Conservation (phyloP, 805 yeast genomes). For the Candida caryicola region DNA sequence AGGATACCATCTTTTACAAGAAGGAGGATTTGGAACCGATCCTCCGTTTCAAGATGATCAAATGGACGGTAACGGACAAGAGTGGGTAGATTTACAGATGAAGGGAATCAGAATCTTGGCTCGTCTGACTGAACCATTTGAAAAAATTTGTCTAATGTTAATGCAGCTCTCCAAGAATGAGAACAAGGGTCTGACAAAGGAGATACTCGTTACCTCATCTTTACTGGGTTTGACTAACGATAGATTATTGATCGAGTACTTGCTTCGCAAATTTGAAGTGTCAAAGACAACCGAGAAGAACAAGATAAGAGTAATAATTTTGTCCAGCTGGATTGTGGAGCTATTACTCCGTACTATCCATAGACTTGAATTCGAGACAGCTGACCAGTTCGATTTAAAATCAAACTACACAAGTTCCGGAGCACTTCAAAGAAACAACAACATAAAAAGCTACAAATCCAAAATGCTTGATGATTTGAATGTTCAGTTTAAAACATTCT, state of each 20-base stretch:
- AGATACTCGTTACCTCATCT: slow-evolving; percentile 1
- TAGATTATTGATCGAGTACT: slow-evolving; percentile 31
- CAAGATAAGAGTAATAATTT: slow-evolving; percentile 37
- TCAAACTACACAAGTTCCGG: not conserved
- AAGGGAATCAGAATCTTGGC: slow-evolving; percentile 51
- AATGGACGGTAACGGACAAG: slow-evolving; percentile 6
- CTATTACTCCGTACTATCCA: slow-evolving; percentile 48
- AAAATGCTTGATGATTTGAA: slow-evolving; percentile 3
- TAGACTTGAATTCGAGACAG: slow-evolving; percentile 34
- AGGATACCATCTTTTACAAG: slow-evolving; percentile 45
- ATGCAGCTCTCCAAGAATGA: slow-evolving; percentile 14
- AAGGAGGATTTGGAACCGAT: slow-evolving; percentile 34
- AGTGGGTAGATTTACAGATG: slow-evolving; percentile 32
- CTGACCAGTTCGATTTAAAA: not conserved
- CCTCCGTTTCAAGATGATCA: slow-evolving; percentile 11
- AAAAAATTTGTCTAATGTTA: slow-evolving; percentile 59
- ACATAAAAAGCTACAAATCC: not conserved
- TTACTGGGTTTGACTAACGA: slow-evolving; percentile 14
- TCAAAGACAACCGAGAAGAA: slow-evolving; percentile 25
- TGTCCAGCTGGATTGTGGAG: slow-evolving; percentile 69
- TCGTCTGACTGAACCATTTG: slow-evolving; percentile 61
- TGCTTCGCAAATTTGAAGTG: slow-evolving; percentile 27
- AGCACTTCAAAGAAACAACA: not conserved
- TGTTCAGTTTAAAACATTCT: slow-evolving; percentile 43
- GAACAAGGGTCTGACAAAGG: not conserved